These are phyloP conservation scores for Phaeotremella fagi DNA, from an alignment of 768 basidiomycete genomes.

Conservation along the genomic window DNA sequence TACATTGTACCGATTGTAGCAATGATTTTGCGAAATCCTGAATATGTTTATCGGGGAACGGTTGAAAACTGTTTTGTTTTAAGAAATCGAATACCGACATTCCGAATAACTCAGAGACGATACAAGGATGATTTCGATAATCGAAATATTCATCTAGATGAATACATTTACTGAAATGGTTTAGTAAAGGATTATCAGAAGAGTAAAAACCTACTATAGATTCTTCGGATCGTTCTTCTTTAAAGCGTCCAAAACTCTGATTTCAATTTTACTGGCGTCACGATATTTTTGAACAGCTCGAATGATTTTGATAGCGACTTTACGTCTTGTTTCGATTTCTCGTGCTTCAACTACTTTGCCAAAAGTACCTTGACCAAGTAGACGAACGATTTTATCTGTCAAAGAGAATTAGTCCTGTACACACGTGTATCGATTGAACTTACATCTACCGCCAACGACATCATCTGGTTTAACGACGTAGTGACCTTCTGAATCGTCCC, in stretches of 20 bases:
- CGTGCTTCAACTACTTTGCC: slow-evolving; percentile 96
- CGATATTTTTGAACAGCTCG: slow-evolving; percentile 97
- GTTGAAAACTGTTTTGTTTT: slow-evolving; percentile 94
- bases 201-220: slow-evolving; percentile 63
- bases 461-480: slow-evolving; percentile 92
- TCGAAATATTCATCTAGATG: slow-evolving; percentile 93
- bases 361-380: slow-evolving; percentile 95
- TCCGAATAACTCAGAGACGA: slow-evolving; percentile 90
- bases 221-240: slow-evolving; percentile 84
- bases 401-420: slow-evolving; percentile 1
- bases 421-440: slow-evolving; percentile 40
- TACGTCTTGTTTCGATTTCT: slow-evolving; percentile 64
- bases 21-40: slow-evolving; percentile 91
- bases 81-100: slow-evolving; percentile 99
- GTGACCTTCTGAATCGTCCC: slow-evolving; percentile 98
- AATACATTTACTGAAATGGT: slow-evolving; percentile 81
- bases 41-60: slow-evolving; percentile 93
- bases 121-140: slow-evolving; percentile 93
- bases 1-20: slow-evolving; percentile 88
- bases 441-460: slow-evolving; percentile 75
- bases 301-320: slow-evolving; percentile 97
- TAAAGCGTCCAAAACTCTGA: slow-evolving; percentile 86
- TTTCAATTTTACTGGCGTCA: slow-evolving; percentile 96
- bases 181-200: neutral
- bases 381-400: slow-evolving; percentile 80